Percentiles rank a stretch among this genome's conserved stretches.
Conservation (phyloP, 352 stramenopile genomes). For the Globisporangium abappressorium region DNA sequence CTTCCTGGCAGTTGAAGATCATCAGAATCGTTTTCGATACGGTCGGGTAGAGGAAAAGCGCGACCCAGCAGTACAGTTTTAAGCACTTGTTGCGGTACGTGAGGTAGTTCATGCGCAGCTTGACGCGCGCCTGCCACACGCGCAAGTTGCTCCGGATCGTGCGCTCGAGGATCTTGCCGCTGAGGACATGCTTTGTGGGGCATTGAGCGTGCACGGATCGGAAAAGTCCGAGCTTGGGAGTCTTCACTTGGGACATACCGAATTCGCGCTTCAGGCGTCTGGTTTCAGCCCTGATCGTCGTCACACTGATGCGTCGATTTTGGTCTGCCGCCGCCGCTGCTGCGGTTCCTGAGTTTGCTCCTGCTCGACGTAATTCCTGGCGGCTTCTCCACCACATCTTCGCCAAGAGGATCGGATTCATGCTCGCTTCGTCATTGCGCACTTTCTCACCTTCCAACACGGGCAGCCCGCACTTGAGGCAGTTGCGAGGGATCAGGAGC, state of each 20-base stretch:
- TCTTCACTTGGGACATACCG: conserved; percentile 74
- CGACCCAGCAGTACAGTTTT: conserved; percentile 77
- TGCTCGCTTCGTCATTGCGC: conserved; percentile 50
- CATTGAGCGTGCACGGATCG: conserved; percentile 50
- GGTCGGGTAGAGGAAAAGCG: conserved; percentile 69
- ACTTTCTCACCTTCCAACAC: conserved; percentile 53
- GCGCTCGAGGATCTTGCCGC: conserved; percentile 49
- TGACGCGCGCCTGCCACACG: conserved; percentile 74
- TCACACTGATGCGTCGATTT: neutral
- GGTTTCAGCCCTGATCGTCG: conserved; percentile 23
- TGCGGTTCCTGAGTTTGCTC: neutral
- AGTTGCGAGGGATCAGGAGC: conserved; percentile 69
- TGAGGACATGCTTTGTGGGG: conserved; percentile 43
- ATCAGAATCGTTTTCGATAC: conserved; percentile 78
- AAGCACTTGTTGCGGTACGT: conserved; percentile 80
- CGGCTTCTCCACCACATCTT: conserved; percentile 43
- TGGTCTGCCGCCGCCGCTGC: neutral
- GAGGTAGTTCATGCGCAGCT: conserved; percentile 82
- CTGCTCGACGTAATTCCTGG: neutral
- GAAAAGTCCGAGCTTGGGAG: conserved; percentile 63
- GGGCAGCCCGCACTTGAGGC: conserved; percentile 54
- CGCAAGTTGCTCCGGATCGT: conserved; percentile 70
- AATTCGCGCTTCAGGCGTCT: conserved; percentile 57
- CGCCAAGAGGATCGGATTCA: conserved; percentile 46
- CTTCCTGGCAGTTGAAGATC: conserved; percentile 80